Conservation (phyloP, 2,329 filamentous ascomycete species). For the Sclerotinia subarctica region DNA sequence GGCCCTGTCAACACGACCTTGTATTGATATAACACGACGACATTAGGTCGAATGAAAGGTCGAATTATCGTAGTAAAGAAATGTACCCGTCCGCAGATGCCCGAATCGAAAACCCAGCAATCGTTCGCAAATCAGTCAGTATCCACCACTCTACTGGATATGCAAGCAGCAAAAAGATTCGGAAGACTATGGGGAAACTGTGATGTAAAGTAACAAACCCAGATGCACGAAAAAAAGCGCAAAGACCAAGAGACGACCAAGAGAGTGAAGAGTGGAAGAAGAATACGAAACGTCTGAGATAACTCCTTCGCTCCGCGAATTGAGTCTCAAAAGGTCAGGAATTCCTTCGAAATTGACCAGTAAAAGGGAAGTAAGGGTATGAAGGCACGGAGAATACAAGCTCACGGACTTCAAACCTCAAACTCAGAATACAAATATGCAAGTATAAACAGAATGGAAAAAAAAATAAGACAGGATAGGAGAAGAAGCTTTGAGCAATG, state of each 20-base stretch:
- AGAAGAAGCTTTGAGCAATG: slow-evolving; percentile 14
- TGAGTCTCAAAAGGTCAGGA: slow-evolving; percentile 14
- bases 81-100: slow-evolving; percentile 9
- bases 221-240: slow-evolving; percentile 8
- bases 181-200: slow-evolving; percentile 22
- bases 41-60: slow-evolving; percentile 32
- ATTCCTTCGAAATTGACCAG: slow-evolving; percentile 14
- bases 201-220: slow-evolving; percentile 21
- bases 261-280: slow-evolving; percentile 29
- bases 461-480: slow-evolving; percentile 14
- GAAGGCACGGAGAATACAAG: slow-evolving; percentile 11
- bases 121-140: slow-evolving; percentile 6
- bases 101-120: slow-evolving; percentile 28
- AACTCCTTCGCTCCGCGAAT: slow-evolving; percentile 18
- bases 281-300: slow-evolving; percentile 31
- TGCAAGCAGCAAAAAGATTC: slow-evolving; percentile 14
- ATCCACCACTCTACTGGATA: slow-evolving; percentile 16
- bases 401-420: slow-evolving; percentile 8
- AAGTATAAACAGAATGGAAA: slow-evolving; percentile 6
- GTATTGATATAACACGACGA: slow-evolving; percentile 24
- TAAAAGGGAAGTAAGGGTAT: slow-evolving; percentile 18
- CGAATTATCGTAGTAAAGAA: slow-evolving; percentile 14
- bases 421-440: slow-evolving; percentile 11
- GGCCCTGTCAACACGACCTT: slow-evolving; percentile 34
- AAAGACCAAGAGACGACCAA: slow-evolving; percentile 29